Evolutionary conservation across 257 asterid species (phyloP).

Genomic region (Verbascum thapsus): DNA sequence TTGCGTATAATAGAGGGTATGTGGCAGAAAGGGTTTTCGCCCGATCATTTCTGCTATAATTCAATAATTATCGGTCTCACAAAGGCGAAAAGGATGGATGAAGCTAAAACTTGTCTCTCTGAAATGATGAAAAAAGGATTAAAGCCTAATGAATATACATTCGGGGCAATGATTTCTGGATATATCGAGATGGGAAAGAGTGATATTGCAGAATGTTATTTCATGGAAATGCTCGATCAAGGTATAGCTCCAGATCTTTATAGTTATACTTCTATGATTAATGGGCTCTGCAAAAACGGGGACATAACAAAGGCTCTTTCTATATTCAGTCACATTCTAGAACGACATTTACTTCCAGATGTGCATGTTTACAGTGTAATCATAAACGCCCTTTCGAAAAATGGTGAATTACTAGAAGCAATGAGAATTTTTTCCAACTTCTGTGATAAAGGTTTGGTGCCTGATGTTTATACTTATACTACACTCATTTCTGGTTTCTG

Average conservation of each 20-base stretch:
- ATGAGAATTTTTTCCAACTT: conserved; percentile 58
- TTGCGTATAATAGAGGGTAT: conserved; percentile 53
- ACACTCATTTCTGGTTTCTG: conserved; percentile 78
- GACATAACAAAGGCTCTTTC: conserved; percentile 60
- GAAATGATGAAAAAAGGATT: conserved; percentile 63
- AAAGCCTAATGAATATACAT: conserved; percentile 73
- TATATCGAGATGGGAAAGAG: conserved; percentile 58
- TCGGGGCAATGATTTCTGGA: conserved; percentile 68
- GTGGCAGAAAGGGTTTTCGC: conserved; percentile 65
- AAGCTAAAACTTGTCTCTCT: conserved; percentile 55
- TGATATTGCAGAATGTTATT: conserved; percentile 67
- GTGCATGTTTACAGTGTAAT: conserved; percentile 67
- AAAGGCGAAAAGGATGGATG: conserved; percentile 68
- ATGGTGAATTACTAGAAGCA: conserved; percentile 73
- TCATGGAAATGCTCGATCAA: conserved; percentile 67
- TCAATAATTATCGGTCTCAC: conserved; percentile 68
- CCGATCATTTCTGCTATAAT: conserved; percentile 80
- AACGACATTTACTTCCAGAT: conserved; percentile 51
- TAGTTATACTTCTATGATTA: conserved; percentile 54
- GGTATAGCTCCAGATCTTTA: conserved; percentile 64
- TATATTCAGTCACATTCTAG: conserved; percentile 52
- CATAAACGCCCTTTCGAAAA: conserved; percentile 66
- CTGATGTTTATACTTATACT: conserved; percentile 76
- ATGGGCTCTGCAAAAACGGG: conserved; percentile 76
- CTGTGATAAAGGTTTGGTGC: conserved; percentile 55